phyloP scores from a whole-genome alignment of 2,329 filamentous ascomycete genomes.

The Ascochyta viciae-villosae region DNA sequence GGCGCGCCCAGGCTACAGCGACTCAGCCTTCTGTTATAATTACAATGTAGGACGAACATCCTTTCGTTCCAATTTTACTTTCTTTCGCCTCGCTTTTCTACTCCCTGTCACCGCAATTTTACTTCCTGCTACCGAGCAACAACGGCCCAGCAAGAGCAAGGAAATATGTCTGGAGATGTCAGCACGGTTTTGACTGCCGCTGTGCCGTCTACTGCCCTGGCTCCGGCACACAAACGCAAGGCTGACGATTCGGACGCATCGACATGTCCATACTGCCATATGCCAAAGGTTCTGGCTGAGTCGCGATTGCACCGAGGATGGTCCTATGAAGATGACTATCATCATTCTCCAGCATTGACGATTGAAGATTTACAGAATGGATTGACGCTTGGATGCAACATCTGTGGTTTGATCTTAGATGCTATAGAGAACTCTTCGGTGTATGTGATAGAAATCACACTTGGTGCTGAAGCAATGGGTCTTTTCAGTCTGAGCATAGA shows the following conservation, averaged over 20 bases:
- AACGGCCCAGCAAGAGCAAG: background rate
- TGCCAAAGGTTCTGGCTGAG: background rate
- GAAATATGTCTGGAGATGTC: background rate
- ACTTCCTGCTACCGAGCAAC: too few species aligned
- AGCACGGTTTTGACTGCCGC: background rate
- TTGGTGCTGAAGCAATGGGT: accelerated
- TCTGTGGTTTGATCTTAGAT: background rate
- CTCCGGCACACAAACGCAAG: background rate
- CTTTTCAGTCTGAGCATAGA: too few species aligned
- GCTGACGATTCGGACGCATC: background rate
- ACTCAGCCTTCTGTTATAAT: too few species aligned
- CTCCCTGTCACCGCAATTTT: too few species aligned
- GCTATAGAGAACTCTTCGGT: background rate
- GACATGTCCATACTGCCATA: background rate
- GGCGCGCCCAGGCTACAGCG: too few species aligned
- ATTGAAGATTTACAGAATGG: background rate
- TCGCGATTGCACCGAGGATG: background rate
- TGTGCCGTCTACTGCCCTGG: background rate
- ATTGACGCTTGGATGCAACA: background rate
- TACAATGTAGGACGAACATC: too few species aligned
- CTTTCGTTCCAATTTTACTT: too few species aligned
- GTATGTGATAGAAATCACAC: too few species aligned
- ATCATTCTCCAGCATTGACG: background rate
- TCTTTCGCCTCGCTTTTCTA: too few species aligned
- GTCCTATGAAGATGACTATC: accelerated